These are phyloP conservation scores for Aureobasidium sp. DNA, from an alignment of 2,329 filamentous ascomycete species.

Conservation along the genomic window DNA sequence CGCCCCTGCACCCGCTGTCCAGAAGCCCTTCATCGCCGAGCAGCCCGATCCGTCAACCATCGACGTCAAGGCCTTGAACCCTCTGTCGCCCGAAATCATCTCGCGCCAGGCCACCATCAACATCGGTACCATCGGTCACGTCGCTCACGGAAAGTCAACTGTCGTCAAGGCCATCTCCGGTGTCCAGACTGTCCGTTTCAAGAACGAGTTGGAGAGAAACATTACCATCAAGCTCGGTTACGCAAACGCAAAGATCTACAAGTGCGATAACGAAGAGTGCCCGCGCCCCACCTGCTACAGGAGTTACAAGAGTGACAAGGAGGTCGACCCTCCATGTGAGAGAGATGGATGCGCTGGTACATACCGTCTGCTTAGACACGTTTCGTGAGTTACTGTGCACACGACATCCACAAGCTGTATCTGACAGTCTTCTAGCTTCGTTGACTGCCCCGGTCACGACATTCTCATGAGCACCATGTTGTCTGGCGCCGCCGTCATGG, in stretches of 20 bases:
- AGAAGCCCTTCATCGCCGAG: conserved; percentile 64
- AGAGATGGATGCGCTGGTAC: conserved; percentile 80
- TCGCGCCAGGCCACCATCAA: conserved; percentile 79
- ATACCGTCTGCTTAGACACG: conserved; percentile 82
- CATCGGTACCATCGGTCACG: conserved; percentile 96
- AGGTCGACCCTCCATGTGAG: conserved; percentile 93
- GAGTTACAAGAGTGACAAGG: conserved; percentile 98
- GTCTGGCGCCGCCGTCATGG: conserved; percentile 98
- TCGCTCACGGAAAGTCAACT: conserved; percentile 97
- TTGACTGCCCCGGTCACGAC: conserved; percentile 98
- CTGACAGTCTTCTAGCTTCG: conserved; percentile 50
- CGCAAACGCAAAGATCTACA: conserved; percentile 98
- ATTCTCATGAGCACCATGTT: conserved; percentile 99
- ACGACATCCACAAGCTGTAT: background rate
- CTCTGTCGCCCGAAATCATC: conserved; percentile 93
- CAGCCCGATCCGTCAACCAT: conserved; percentile 90
- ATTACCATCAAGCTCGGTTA: conserved; percentile 99
- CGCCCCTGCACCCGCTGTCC: conserved; percentile 46
- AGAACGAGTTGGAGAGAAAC: conserved; percentile 98
- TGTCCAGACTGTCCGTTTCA: conserved; percentile 99
- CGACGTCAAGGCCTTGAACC: conserved; percentile 70
- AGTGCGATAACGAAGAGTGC: conserved; percentile 88
- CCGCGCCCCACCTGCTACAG: conserved; percentile 91
- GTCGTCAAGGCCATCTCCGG: conserved; percentile 99
- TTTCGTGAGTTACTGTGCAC: conserved; percentile 59